phyloP scores from a whole-genome alignment of 2,329 filamentous ascomycete genomes.

The Cladosporium oxysporum region DNA sequence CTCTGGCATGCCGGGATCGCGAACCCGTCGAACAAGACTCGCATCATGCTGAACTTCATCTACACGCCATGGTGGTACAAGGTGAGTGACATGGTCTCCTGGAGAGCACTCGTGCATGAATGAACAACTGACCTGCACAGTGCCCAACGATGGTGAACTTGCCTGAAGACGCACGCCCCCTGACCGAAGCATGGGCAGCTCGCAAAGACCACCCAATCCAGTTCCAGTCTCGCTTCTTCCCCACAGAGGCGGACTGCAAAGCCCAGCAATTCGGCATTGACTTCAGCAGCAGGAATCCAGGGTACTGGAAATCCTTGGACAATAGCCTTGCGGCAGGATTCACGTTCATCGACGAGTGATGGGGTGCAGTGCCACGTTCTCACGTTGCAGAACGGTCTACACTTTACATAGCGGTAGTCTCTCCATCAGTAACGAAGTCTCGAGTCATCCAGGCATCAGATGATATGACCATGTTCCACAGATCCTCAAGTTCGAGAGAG shows the following conservation, averaged over 20 bases:
- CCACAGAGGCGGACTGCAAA: background rate
- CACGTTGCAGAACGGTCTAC: background rate
- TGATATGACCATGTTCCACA: background rate
- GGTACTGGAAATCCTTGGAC: background rate
- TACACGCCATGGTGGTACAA: background rate
- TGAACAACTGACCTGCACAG: background rate
- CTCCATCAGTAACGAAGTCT: background rate
- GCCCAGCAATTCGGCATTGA: background rate
- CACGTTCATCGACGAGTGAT: background rate
- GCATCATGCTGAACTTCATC: background rate
- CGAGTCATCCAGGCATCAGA: background rate
- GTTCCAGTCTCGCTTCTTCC: background rate
- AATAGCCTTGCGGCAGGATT: background rate
- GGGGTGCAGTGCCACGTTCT: background rate
- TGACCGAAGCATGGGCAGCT: background rate
- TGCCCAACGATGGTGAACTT: background rate
- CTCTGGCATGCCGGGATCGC: background rate
- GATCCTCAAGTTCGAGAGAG: conserved; percentile 1
- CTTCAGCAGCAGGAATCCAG: background rate
- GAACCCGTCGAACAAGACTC: background rate
- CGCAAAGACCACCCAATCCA: background rate
- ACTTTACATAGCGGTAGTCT: background rate
- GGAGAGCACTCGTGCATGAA: background rate
- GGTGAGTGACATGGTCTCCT: background rate
- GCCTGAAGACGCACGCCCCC: background rate